Conservation (phyloP, 345 rosid species). For the Arabidopsis thaliana region DNA sequence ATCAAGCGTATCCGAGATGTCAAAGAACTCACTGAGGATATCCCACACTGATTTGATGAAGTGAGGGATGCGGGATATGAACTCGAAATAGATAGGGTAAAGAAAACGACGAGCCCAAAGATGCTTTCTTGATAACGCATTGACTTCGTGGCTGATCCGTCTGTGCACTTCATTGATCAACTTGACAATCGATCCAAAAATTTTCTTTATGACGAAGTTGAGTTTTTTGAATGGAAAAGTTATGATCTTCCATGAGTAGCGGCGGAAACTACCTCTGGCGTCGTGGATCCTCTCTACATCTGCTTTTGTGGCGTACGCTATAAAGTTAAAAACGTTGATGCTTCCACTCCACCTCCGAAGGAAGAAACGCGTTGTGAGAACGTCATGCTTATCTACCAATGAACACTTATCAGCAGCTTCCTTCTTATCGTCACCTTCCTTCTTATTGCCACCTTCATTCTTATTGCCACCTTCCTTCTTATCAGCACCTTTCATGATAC, state of each 20-base stretch:
- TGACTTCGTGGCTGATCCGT: slow-evolving; percentile 36
- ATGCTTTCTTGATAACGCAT: slow-evolving; percentile 12
- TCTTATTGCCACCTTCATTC: background rate
- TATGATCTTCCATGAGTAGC: slow-evolving; percentile 3
- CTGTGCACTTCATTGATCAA: slow-evolving; percentile 13
- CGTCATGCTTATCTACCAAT: background rate
- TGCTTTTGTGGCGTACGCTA: slow-evolving; percentile 52
- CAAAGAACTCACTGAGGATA: slow-evolving; percentile 29
- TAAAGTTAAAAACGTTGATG: slow-evolving; percentile 53
- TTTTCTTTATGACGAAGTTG: background rate
- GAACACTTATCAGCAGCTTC: background rate
- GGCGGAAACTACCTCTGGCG: slow-evolving; percentile 22
- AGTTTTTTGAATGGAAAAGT: background rate
- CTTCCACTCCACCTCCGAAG: slow-evolving; percentile 64
- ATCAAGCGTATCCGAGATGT: slow-evolving; percentile 46
- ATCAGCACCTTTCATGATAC: background rate
- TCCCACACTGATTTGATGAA: slow-evolving; percentile 19
- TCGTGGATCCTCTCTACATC: slow-evolving; percentile 42
- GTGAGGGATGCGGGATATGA: slow-evolving; percentile 36
- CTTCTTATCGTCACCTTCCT: background rate
- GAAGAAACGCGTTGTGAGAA: slow-evolving; percentile 42
- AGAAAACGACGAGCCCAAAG: slow-evolving; percentile 20
- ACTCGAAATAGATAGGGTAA: slow-evolving; percentile 32
- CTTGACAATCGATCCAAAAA: background rate
- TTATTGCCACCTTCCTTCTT: background rate